Conservation (phyloP, 257 asterid genomes). For the Solanum chmielewskii region DNA sequence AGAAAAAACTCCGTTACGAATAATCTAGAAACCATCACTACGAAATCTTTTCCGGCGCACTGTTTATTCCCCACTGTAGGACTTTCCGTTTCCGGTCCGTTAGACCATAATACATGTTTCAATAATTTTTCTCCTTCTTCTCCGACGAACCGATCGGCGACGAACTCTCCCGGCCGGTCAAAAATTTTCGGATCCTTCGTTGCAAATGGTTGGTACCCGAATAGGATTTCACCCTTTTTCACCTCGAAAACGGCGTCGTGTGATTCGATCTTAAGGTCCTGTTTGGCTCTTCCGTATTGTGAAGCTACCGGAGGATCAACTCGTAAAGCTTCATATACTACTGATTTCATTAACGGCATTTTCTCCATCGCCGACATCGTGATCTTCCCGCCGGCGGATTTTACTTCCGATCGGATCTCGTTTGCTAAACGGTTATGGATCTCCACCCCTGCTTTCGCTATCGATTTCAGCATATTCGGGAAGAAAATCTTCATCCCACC, state of each 20-base stretch:
- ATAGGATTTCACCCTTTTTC: constrained; percentile 56
- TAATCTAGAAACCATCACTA: constrained; percentile 56
- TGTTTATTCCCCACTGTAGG: constrained; percentile 57
- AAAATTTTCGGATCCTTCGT: constrained; percentile 70
- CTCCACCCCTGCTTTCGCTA: constrained; percentile 53
- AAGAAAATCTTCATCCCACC: constrained; percentile 81
- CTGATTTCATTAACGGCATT: constrained; percentile 72
- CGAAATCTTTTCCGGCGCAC: constrained; percentile 90
- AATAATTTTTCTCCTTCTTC: constrained; percentile 52
- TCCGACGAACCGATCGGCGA: constrained; percentile 54
- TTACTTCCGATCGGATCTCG: constrained; percentile 49
- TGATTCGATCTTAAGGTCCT: constrained; percentile 47
- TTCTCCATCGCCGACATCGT: constrained; percentile 52
- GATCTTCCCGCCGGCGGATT: constrained; percentile 30
- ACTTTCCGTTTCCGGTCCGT: constrained; percentile 67
- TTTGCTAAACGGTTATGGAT: constrained; percentile 41
- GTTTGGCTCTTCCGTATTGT: constrained; percentile 66
- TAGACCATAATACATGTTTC: constrained; percentile 84
- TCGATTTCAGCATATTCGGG: constrained; percentile 58
- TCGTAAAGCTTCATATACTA: constrained; percentile 61
- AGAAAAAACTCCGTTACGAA: constrained; percentile 72
- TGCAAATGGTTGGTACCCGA: constrained; percentile 82
- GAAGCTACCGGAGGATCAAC: constrained; percentile 78
- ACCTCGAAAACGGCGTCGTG: constrained; percentile 59
- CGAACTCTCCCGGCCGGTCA: constrained; percentile 60